phyloP scores from a whole-genome alignment of 192 early-diverging fungal species.

The Coemansia umbellata region DNA sequence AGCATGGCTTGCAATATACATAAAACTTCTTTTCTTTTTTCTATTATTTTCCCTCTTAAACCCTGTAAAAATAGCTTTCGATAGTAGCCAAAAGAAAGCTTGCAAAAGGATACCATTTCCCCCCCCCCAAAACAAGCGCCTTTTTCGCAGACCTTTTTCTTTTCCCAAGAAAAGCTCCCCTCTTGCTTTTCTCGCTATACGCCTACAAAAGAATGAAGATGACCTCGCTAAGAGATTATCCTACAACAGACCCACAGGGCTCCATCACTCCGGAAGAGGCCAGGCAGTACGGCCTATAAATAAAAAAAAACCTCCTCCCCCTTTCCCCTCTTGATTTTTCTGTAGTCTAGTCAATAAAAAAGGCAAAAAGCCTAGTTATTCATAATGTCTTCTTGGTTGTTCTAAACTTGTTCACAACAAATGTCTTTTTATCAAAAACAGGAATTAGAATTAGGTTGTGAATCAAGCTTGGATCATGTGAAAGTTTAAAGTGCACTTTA shows the following conservation, averaged over 20 bases:
- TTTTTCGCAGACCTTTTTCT: too few species aligned
- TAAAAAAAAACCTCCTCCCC: not conserved
- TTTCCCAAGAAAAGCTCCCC: not conserved
- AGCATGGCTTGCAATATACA: too few species aligned
- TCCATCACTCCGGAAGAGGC: slow-evolving; percentile 33
- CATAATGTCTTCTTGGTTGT: too few species aligned
- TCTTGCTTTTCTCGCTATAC: not conserved
- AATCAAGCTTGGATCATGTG: too few species aligned
- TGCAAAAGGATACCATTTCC: too few species aligned
- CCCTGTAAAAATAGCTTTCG: too few species aligned
- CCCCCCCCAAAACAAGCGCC: too few species aligned
- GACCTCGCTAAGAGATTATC: slow-evolving; percentile 30
- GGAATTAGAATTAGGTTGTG: not conserved
- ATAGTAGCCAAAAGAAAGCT: too few species aligned
- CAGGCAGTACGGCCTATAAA: slow-evolving; percentile 22
- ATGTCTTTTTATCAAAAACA: not conserved
- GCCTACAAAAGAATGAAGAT: not conserved
- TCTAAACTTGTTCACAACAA: too few species aligned
- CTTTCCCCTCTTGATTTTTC: not conserved
- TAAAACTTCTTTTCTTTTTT: too few species aligned
- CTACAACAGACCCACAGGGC: slow-evolving; percentile 26
- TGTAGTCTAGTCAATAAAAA: not conserved
- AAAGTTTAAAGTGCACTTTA: not conserved
- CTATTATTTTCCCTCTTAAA: too few species aligned
- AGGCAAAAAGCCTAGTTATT: not conserved